phyloP scores from a whole-genome alignment of 2,329 filamentous ascomycete genomes.

The Stylonectria norvegica region DNA sequence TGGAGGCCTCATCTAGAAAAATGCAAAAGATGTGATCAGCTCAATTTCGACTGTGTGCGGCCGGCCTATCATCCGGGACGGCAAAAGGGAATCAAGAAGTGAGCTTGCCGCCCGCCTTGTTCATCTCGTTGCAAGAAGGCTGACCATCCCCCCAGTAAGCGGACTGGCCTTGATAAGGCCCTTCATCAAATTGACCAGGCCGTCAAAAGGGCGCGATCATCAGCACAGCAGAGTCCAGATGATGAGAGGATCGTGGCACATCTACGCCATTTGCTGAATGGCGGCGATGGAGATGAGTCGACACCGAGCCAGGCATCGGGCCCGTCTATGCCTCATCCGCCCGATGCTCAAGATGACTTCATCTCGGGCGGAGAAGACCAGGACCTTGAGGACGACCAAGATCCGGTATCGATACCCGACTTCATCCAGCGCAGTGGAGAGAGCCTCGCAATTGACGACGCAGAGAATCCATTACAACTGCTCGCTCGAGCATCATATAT shows the following conservation, averaged over 20 bases:
- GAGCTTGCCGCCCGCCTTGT: conserved; percentile 24
- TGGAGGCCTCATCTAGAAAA: conserved; percentile 48
- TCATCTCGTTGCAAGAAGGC: background rate
- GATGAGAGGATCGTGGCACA: conserved; percentile 45
- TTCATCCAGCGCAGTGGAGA: conserved; percentile 40
- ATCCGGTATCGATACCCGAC: conserved; percentile 23
- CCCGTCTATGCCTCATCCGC: conserved; percentile 6
- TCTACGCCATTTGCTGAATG: conserved; percentile 39
- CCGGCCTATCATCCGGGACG: conserved; percentile 71
- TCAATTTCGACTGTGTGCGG: conserved; percentile 60
- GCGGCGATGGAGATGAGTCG: conserved; percentile 19
- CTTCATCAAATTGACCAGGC: conserved; percentile 72
- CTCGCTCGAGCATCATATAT: conserved; percentile 70
- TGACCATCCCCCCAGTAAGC: conserved; percentile 52
- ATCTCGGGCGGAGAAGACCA: conserved; percentile 34
- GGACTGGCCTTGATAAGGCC: conserved; percentile 70
- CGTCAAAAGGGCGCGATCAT: conserved; percentile 51
- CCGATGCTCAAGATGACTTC: conserved; percentile 27
- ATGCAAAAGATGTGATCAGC: conserved; percentile 60
- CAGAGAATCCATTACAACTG: conserved; percentile 71
- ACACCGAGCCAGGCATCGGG: conserved; percentile 13
- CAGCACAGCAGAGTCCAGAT: conserved; percentile 38
- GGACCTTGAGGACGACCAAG: conserved; percentile 28
- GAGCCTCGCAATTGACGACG: conserved; percentile 63
- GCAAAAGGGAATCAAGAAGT: conserved; percentile 77